A percentile compares a stretch with the other conserved stretches of the same genome.
These are phyloP conservation scores for Lactifluus volemus DNA, from an alignment of 768 basidiomycete genomes.

Conservation along the genomic window DNA sequence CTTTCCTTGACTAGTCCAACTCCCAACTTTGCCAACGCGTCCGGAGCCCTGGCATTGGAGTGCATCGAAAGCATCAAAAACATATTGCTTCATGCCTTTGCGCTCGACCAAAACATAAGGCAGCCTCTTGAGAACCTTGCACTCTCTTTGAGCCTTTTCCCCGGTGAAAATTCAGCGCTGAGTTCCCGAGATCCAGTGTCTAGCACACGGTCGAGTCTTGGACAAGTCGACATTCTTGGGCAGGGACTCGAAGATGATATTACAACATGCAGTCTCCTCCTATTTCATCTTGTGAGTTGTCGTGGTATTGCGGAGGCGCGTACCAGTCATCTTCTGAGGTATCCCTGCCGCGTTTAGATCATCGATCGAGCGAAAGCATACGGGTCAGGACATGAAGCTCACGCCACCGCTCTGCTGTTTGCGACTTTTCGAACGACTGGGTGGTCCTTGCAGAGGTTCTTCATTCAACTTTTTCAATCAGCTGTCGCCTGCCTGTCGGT, in stretches of 20 bases:
- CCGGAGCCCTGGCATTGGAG: slow-evolving; percentile 11
- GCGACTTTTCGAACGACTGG: slow-evolving; percentile 52
- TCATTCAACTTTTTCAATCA: slow-evolving; percentile 57
- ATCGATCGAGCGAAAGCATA: slow-evolving; percentile 12
- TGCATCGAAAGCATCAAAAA: slow-evolving; percentile 18
- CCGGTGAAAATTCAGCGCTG: slow-evolving; percentile 11
- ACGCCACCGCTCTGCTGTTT: slow-evolving; percentile 46
- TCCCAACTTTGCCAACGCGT: slow-evolving; percentile 9
- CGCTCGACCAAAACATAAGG: slow-evolving; percentile 10
- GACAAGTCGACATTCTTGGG: slow-evolving; percentile 18
- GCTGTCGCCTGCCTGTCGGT: slow-evolving; percentile 57
- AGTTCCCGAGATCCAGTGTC: slow-evolving; percentile 9
- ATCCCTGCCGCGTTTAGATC: background rate
- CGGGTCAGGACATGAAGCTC: slow-evolving; percentile 21
- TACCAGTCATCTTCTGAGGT: background rate
- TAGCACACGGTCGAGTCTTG: slow-evolving; percentile 12
- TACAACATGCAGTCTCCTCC: slow-evolving; percentile 15
- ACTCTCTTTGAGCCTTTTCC: slow-evolving; percentile 15
- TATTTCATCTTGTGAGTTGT: slow-evolving; percentile 18
- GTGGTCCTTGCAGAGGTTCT: slow-evolving; percentile 56
- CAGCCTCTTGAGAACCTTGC: slow-evolving; percentile 18
- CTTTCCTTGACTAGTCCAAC: slow-evolving; percentile 8
- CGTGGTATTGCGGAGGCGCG: background rate
- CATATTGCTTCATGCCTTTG: slow-evolving; percentile 13
- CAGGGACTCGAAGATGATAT: slow-evolving; percentile 15